Evolutionary conservation across 1,284 basidiomycete genomes (phyloP), one percentile per base, ranked within the genome.

Genomic region (Cryptococcus sp.): DNA sequence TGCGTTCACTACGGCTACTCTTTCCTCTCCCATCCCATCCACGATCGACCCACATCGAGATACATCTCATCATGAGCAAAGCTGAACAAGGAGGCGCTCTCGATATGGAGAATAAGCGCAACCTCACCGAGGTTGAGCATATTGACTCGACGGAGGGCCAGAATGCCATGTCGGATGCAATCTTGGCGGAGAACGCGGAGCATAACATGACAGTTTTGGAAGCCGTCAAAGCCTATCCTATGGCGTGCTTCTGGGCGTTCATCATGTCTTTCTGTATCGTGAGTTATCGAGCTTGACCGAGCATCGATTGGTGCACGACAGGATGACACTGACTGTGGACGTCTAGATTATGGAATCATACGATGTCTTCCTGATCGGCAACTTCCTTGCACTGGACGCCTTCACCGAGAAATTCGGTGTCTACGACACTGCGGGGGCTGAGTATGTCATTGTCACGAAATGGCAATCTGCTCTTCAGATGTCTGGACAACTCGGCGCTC

Each of bases 361-460:
- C 57, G 66, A 67, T 45, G 63, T 73, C 20, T 72, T 72, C 62
- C 52, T 73, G 16, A 68, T 72, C 25, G 68, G 68, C 38, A 72
- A 68, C 53, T 70, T 72, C 52, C 40, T 73, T 38, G 72, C 68
- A 19, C 41, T 60, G 17, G 52, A 55, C 5, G 62, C 57, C 1
- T 64, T 66, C 58, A 49, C 43, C 25, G 22, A 51, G 3, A 25
- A 41, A 16, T 63, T 44, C 46, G 72, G 72, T 46, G 41, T 65
- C 38, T 44, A 37, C 23, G 61, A 68, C 15, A 46, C 38, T 17
- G 50, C 54, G 5, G 55, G 44, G 2, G 50, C 46, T 17, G 49
- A 44, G n/a, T 60, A 48, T n/a, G 63, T 67, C 44, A 65, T 73
- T 43, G 61, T 39, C 7, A 52, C 72, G 26, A 60, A 58, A 49